These are phyloP conservation scores for Solanum microdontum DNA, from an alignment of 257 asterid species.

Conservation along the genomic window DNA sequence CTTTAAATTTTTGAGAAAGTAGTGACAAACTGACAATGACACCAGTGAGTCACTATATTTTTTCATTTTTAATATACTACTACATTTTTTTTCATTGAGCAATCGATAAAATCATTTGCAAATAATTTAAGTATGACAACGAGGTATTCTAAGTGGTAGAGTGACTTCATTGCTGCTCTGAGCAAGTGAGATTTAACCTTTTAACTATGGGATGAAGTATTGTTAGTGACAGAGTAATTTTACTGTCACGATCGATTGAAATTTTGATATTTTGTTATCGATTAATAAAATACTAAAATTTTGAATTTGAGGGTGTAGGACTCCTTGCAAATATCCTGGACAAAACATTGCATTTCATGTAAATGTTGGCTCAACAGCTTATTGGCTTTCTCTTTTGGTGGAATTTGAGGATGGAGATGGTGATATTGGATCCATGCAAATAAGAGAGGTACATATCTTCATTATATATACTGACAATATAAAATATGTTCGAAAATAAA, in stretches of 20 bases:
- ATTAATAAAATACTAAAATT: neutral
- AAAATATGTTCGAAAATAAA: neutral
- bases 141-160: neutral
- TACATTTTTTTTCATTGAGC: neutral
- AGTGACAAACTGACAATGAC: slow-evolving; percentile 5
- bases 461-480: neutral
- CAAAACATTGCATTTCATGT: slow-evolving; percentile 82
- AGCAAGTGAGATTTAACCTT: neutral
- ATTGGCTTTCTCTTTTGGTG: slow-evolving; percentile 77
- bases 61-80: neutral
- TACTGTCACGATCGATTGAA: neutral
- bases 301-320: slow-evolving; percentile 29
- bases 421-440: slow-evolving; percentile 85
- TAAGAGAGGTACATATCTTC: slow-evolving; percentile 46
- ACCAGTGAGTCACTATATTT: too few relatives aligned
- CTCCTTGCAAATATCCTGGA: slow-evolving; percentile 79
- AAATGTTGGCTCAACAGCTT: slow-evolving; percentile 80
- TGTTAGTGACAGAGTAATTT: neutral
- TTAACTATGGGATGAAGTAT: neutral
- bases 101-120: neutral
- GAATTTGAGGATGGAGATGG: slow-evolving; percentile 96
- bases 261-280: neutral
- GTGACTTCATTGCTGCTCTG: rapidly evolving
- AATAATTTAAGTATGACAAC: neutral
- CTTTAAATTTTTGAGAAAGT: neutral